These are phyloP conservation scores for Amniculicola lignicola DNA, from an alignment of 495 filamentous ascomycete species.

Conservation along the genomic window DNA sequence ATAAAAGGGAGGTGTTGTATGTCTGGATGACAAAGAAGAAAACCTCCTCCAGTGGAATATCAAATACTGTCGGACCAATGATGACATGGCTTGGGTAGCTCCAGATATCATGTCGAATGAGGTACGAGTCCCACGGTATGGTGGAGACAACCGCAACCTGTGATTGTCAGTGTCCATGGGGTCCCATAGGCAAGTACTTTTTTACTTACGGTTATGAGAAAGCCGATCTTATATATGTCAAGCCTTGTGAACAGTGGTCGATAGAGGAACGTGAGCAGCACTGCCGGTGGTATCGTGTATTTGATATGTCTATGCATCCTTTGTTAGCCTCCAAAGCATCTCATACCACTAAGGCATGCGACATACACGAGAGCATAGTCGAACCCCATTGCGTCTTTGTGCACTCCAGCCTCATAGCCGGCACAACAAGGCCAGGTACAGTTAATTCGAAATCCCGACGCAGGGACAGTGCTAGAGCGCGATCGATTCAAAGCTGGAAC, in stretches of 20 bases:
- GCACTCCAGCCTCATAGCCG: not conserved
- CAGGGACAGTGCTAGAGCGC: slow-evolving; percentile 10
- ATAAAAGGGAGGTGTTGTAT: slow-evolving; percentile 64
- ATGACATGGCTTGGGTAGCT: slow-evolving; percentile 62
- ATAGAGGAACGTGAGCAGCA: slow-evolving; percentile 54
- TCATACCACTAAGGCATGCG: not conserved
- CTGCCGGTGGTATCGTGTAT: slow-evolving; percentile 63
- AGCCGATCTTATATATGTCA: slow-evolving; percentile 57
- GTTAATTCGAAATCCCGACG: too few relatives aligned
- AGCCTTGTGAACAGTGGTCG: slow-evolving; percentile 56
- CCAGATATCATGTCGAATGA: slow-evolving; percentile 62
- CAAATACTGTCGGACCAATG: slow-evolving; percentile 54
- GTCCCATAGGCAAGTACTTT: not conserved
- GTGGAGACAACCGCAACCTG: slow-evolving; percentile 59
- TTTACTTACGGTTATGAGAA: slow-evolving; percentile 48
- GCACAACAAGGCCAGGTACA: too few relatives aligned
- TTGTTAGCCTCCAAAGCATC: not conserved
- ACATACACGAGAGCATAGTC: slow-evolving; percentile 65
- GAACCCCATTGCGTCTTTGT: slow-evolving; percentile 54
- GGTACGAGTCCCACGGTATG: slow-evolving; percentile 69
- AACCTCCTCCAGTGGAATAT: slow-evolving; percentile 63
- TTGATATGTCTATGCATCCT: slow-evolving; percentile 56
- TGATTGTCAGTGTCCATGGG: slow-evolving; percentile 1
- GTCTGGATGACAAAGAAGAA: slow-evolving; percentile 78
- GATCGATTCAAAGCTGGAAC: not conserved